These are phyloP conservation scores for Postia placenta DNA, from an alignment of 768 basidiomycete species.

Conservation along the genomic window DNA sequence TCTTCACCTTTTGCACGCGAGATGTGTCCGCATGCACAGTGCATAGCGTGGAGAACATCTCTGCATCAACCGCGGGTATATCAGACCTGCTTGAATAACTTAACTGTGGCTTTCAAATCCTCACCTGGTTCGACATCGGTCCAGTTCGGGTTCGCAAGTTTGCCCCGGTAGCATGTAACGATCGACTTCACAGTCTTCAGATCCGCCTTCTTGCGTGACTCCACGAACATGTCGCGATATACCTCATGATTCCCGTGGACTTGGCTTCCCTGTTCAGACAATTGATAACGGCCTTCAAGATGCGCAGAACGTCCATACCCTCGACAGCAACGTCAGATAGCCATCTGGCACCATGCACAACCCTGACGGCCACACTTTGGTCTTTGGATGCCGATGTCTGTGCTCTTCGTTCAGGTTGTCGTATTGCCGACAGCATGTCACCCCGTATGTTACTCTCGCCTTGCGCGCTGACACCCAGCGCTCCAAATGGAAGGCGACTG, in stretches of 20 bases:
- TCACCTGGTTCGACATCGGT: conserved; percentile 28
- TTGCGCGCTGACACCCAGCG: conserved; percentile 43
- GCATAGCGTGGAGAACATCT: conserved; percentile 28
- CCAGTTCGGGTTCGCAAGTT: conserved; percentile 24
- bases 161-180: conserved; percentile 29
- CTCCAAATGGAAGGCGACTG: conserved; percentile 36
- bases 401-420: conserved; percentile 36
- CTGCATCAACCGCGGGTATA: too few species aligned
- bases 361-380: not conserved
- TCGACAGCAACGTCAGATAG: not conserved
- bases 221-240: too few species aligned
- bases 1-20: conserved; percentile 10
- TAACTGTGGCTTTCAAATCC: too few species aligned
- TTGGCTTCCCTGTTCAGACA: too few species aligned
- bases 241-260: too few species aligned
- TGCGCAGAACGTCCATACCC: too few species aligned
- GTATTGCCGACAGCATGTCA: conserved; percentile 31
- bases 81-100: too few species aligned
- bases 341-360: not conserved
- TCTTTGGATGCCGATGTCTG: conserved; percentile 3
- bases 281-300: too few species aligned
- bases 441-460: conserved; percentile 43
- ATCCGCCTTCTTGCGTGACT: too few species aligned
- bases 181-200: too few species aligned
- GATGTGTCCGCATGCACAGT: conserved; percentile 29